These are phyloP conservation scores for Fraxinus dipetala DNA, from an alignment of 305 asterid genomes.

Conservation along the genomic window DNA sequence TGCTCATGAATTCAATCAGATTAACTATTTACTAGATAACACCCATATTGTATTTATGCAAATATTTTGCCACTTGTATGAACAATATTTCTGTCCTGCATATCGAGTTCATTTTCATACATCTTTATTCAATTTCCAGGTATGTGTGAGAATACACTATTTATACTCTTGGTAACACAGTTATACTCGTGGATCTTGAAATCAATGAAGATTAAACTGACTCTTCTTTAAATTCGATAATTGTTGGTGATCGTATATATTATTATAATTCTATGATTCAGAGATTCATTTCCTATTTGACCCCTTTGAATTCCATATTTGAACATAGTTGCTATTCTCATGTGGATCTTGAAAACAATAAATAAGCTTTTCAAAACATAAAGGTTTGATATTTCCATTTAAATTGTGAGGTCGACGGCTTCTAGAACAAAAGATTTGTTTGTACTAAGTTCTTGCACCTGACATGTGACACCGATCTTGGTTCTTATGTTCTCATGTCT, in stretches of 20 bases:
- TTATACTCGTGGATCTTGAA: neutral
- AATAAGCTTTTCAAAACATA: neutral
- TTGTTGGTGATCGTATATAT: neutral
- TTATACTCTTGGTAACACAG: neutral
- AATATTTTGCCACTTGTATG: neutral
- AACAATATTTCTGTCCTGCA: neutral
- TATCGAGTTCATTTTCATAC: neutral
- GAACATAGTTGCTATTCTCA: neutral
- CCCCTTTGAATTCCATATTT: neutral
- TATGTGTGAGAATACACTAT: neutral
- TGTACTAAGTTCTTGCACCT: neutral
- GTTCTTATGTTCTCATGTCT: neutral
- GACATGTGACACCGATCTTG: neutral
- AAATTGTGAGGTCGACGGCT: neutral
- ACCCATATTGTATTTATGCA: neutral
- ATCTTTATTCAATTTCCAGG: neutral
- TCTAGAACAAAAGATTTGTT: neutral
- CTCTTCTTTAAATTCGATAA: neutral
- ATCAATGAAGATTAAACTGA: neutral
- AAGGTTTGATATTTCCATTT: neutral
- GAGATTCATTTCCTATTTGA: neutral
- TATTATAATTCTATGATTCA: neutral
- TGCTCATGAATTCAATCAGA: neutral
- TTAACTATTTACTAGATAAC: neutral
- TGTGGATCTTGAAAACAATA: neutral